These are phyloP conservation scores for Apophysomyces variabilis DNA, from an alignment of 371 early-diverging fungal species.

Conservation along the genomic window DNA sequence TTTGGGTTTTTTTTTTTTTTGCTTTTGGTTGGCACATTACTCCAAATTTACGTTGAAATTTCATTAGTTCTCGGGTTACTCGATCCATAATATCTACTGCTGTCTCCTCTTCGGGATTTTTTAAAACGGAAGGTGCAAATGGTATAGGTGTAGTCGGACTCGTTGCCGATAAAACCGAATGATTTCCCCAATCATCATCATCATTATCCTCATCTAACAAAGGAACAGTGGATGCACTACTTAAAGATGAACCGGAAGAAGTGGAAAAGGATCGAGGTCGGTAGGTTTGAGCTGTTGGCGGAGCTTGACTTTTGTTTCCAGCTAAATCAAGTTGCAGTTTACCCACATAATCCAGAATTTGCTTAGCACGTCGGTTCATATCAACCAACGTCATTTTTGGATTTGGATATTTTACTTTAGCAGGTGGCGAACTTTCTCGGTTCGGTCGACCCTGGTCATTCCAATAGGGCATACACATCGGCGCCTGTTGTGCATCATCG, in stretches of 20 bases:
- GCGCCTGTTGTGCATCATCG: conserved; percentile 5
- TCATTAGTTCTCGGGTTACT: conserved; percentile 43
- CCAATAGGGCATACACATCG: conserved; percentile 25
- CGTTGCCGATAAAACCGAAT: conserved; percentile 8
- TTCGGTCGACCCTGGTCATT: conserved; percentile 45
- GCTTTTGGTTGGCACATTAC: conserved; percentile 4
- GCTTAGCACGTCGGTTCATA: conserved; percentile 65
- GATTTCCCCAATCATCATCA: conserved; percentile 12
- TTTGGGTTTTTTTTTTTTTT: neutral
- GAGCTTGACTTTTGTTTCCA: conserved; percentile 17
- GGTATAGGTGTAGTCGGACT: conserved; percentile 30
- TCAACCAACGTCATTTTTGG: conserved; percentile 60
- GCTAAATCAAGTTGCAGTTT: conserved; percentile 55
- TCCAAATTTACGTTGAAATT: conserved; percentile 48
- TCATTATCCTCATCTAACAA: conserved; percentile 28
- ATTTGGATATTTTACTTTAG: conserved; percentile 56
- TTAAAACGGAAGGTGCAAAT: neutral
- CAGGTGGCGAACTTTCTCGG: conserved; percentile 46
- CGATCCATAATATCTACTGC: conserved; percentile 47
- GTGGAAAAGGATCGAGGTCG: conserved; percentile 24
- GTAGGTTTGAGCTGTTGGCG: neutral
- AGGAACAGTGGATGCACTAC: conserved; percentile 50
- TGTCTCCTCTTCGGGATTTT: conserved; percentile 24
- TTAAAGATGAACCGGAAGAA: conserved; percentile 29
- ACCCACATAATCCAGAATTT: conserved; percentile 59